A percentile compares a stretch with the other conserved stretches of the same genome.
Conservation (phyloP, 2,329 filamentous ascomycete genomes). For the Neocucurbitaria cava region DNA sequence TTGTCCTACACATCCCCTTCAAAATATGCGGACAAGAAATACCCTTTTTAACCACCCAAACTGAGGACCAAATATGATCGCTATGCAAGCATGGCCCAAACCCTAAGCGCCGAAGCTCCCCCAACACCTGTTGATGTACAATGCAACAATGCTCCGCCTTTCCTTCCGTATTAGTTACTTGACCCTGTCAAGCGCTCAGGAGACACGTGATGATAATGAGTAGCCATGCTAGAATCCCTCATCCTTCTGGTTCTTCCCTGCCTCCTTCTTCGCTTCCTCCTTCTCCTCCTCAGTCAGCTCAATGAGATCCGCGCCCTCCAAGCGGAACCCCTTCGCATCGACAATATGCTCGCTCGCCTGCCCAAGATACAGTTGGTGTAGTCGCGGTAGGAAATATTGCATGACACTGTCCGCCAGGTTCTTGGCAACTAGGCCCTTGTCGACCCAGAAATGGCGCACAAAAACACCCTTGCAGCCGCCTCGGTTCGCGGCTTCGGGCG, state of each 20-base stretch:
- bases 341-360: slow-evolving; percentile 39
- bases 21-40: too few species aligned
- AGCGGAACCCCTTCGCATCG: slow-evolving; percentile 43
- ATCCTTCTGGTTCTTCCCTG: slow-evolving; percentile 44
- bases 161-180: not conserved
- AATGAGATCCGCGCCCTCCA: slow-evolving; percentile 43
- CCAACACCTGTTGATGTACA: not conserved
- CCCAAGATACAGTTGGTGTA: slow-evolving; percentile 43
- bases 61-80: not conserved
- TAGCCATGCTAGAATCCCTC: slow-evolving; percentile 37
- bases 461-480: slow-evolving; percentile 48
- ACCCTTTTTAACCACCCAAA: too few species aligned
- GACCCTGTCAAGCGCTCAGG: not conserved
- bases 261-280: slow-evolving; percentile 23
- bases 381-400: slow-evolving; percentile 45
- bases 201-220: not conserved
- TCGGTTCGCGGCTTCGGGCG: slow-evolving; percentile 41
- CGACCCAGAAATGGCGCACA: slow-evolving; percentile 49
- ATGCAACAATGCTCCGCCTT: not conserved
- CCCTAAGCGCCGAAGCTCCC: not conserved
- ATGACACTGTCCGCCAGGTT: slow-evolving; percentile 44
- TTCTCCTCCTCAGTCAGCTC: slow-evolving; percentile 43
- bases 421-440: slow-evolving; percentile 42
- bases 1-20: too few species aligned
- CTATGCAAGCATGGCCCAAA: not conserved